phyloP scores from a whole-genome alignment of 2,329 filamentous ascomycete genomes.

The Aspergillus sp. region DNA sequence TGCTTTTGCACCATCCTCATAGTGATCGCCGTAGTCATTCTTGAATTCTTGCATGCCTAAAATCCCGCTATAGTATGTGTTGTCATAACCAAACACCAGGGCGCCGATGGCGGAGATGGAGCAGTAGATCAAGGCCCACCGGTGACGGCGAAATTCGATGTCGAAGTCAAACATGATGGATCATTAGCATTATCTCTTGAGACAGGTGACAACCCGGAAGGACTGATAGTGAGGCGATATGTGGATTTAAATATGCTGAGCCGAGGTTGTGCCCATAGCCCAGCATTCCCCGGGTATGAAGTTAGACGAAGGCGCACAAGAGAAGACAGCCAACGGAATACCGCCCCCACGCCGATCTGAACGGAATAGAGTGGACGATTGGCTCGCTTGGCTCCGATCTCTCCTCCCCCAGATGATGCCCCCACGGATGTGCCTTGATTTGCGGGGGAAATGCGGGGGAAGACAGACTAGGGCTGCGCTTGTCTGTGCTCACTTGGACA shows the following conservation, averaged over 20 bases:
- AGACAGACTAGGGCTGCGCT: neutral
- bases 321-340: neutral
- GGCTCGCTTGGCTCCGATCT: neutral
- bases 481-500: neutral
- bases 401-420: neutral
- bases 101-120: conserved; percentile 31
- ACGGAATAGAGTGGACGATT: neutral
- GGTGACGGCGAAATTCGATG: conserved; percentile 20
- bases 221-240: neutral
- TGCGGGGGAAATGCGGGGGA: neutral
- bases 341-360: neutral
- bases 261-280: neutral
- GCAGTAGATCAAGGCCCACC: conserved; percentile 31
- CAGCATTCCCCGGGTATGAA: neutral
- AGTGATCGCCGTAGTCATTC: conserved; percentile 28
- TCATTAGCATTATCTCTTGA: conserved; percentile 6
- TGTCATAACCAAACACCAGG: conserved; percentile 33
- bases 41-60: conserved; percentile 29
- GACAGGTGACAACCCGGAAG: neutral
- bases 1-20: conserved; percentile 20
- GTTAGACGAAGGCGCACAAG: neutral
- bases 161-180: conserved; percentile 18
- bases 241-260: neutral
- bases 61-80: conserved; percentile 34
- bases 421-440: neutral